Base-by-base conservation (phyloP, 768 basidiomycete species). In the Ephemerocybe angulata region DNA sequence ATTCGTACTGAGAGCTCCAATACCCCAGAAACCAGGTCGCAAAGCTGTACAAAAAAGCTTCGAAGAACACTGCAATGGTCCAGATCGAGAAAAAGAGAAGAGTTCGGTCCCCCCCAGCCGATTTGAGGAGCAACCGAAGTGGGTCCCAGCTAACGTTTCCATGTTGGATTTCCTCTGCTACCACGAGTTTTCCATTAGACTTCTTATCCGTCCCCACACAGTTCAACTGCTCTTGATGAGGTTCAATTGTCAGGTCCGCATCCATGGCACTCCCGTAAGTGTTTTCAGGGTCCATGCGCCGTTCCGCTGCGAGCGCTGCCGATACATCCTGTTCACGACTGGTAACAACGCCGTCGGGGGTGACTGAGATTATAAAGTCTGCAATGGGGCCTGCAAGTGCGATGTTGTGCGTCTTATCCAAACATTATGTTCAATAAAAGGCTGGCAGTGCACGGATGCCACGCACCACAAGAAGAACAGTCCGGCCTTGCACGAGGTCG, bases 391-490 rank as follows among this genome's bases (percentile, higher is more conserved):
- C 70, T 1, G 76, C 70, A 66, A 87, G 72, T 1, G 78, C 76
- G 24, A 87, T 74, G 56, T 79, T 77, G 59, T 79, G 77, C 1
- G 77, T 78, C 79, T 79, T 50, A 15, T 13, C 8, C 10, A 21
- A 17, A 49, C 27, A 12, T 48, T 44, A 47, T 51, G 31, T 19
- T 33, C 29, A 38, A 8, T 3, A 2, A 11, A 19, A 38, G n/a
- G 3, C 7, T 41, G 5, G 7, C 15, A 8, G 21, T 41, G n/a
- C 15, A 41, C 22, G 42, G 22, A 17, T 54, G 29, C 7, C 41
- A 67, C 77, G 52, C 57, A 83, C 83, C 44, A 97, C 94, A 25
- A 98, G 78, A 42, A 98, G 77, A 48, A 96, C 72, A 1, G 95
- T 97, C 47, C 94, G 79, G n/a, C 82, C 85, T 15, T 73, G 69